These are phyloP conservation scores for Solanum paucissectum DNA, from an alignment of 257 asterid species.

Conservation along the genomic window DNA sequence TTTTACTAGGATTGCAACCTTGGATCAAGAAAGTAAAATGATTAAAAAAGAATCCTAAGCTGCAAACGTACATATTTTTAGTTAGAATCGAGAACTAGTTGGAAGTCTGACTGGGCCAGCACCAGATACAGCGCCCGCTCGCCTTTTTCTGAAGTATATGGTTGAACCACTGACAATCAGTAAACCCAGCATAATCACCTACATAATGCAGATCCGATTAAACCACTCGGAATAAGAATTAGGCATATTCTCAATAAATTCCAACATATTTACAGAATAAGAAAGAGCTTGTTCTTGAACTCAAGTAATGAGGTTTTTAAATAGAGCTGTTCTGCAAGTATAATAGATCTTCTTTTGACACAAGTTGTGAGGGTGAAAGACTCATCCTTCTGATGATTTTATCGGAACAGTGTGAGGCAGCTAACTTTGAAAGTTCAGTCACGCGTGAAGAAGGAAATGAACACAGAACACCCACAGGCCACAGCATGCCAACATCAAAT, in stretches of 20 bases:
- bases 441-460: background rate
- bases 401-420: background rate
- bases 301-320: background rate
- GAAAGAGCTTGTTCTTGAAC: background rate
- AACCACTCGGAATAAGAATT: background rate
- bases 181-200: slow-evolving; percentile 63
- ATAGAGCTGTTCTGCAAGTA: background rate
- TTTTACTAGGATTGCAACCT: background rate
- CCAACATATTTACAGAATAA: background rate
- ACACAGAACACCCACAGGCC: background rate
- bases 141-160: slow-evolving; percentile 54
- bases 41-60: background rate
- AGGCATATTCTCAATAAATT: background rate
- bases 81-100: slow-evolving; percentile 56
- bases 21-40: background rate
- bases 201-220: background rate
- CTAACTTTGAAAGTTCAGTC: background rate
- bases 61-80: background rate
- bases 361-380: background rate
- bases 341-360: background rate
- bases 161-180: slow-evolving; percentile 71
- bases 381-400: background rate
- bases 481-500: background rate
- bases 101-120: slow-evolving; percentile 59
- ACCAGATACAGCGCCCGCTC: slow-evolving; percentile 12